Base-by-base conservation (phyloP, 2,329 filamentous ascomycete species). In the Chrysosporium queenslandicum region DNA sequence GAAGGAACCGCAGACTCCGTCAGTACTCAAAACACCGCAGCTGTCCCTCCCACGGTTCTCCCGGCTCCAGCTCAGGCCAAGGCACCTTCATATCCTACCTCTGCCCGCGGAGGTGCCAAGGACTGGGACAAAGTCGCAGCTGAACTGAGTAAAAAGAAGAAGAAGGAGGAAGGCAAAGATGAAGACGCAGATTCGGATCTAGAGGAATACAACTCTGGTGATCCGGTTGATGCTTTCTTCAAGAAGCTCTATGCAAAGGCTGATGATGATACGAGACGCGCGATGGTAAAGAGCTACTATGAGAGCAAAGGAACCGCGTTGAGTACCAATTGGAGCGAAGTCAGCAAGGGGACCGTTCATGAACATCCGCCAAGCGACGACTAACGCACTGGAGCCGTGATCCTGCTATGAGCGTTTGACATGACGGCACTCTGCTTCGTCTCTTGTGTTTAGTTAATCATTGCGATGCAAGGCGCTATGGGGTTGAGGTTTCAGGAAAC, bases 251-350 rank as follows among this genome's bases (percentile, higher is more conserved):
- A 91, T 71, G 81, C 85, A 57, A 76, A 74, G 32, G 82, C 87
- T 0, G 82, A 85, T 46, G 80, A 83, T 0, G 91, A 98, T 60
- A 87, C 87, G 54, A 82, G 82, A 64, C 81, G 89, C 1, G 92
- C 92, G 7, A 98, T 98, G 92, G 87, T 94, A 81, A 98, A 98
- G 79, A 94, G 87, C 64, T 97, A 87, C 63, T 77, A 82, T 12
- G 91, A 98, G 75, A 96, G 90, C 68, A 92, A 94, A 60, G 92
- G 92, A 3, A 98, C 92, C 0, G 80, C 86, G 2, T 72, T 98
- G 46, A 96, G 88, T 68, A 98, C 92, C 0, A 88, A 91, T 66
- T 98, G 92, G 92, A 70, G 73, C 8, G 86, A 94, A 56, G 91
- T 96, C 18, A 79, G 80, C 47, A 78, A 76, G 57, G 81, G 80